phyloP scores from a whole-genome alignment of 495 filamentous ascomycete species.

The Evernia prunastri region DNA sequence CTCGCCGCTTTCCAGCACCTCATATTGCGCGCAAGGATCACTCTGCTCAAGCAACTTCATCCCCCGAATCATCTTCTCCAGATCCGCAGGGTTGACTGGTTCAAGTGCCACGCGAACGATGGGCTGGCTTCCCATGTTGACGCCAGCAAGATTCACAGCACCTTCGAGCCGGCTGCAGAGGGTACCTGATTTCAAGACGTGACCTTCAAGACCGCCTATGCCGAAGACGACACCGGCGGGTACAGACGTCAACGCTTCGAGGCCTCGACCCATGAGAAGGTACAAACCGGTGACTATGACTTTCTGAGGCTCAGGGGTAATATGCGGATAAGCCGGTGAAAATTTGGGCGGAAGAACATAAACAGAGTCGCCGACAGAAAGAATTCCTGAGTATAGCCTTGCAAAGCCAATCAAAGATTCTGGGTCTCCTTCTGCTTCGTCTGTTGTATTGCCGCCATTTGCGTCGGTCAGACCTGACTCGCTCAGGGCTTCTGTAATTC shows the following conservation, averaged over 20 bases:
- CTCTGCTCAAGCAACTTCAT: conserved; percentile 85
- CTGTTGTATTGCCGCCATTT: conserved; percentile 29
- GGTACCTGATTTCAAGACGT: conserved; percentile 90
- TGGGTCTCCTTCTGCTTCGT: conserved; percentile 50
- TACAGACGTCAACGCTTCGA: conserved; percentile 76
- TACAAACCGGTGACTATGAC: conserved; percentile 84
- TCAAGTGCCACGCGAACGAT: conserved; percentile 95
- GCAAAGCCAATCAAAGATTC: conserved; percentile 95
- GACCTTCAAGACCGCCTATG: conserved; percentile 85
- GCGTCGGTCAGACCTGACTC: conserved; percentile 43
- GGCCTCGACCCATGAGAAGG: conserved; percentile 86
- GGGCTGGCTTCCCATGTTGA: conserved; percentile 68
- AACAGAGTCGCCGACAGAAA: conserved; percentile 82
- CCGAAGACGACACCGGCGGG: conserved; percentile 94
- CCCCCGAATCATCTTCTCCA: conserved; percentile 89
- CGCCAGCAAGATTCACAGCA: conserved; percentile 85
- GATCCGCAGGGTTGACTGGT: conserved; percentile 76
- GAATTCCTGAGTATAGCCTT: conserved; percentile 81
- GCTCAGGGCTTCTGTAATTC: conserved; percentile 50
- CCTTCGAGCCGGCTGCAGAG: conserved; percentile 85
- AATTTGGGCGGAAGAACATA: conserved; percentile 93
- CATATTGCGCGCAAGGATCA: conserved; percentile 93
- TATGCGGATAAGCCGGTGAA: conserved; percentile 69
- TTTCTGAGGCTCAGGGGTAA: conserved; percentile 70
- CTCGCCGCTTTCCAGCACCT: conserved; percentile 86